Evolutionary conservation across 305 asterid species (phyloP).

Genomic region (Rubia tinctorum): DNA sequence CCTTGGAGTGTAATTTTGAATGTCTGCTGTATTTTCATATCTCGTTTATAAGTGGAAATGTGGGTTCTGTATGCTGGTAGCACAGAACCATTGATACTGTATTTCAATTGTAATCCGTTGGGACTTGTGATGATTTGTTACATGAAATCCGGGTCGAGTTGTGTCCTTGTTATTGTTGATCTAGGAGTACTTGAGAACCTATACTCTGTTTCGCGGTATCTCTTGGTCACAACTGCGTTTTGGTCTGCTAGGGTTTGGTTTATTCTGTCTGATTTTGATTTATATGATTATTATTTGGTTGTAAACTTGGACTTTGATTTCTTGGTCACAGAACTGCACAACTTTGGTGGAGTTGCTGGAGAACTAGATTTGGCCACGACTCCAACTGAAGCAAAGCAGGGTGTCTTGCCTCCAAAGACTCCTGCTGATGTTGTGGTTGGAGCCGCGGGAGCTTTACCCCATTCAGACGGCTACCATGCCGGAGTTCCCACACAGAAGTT

Average conservation of each 20-base stretch:
- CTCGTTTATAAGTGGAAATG: neutral
- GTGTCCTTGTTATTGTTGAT: neutral
- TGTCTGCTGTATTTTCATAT: neutral
- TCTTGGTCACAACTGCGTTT: too few relatives aligned
- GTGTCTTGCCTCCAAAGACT: constrained; percentile 30
- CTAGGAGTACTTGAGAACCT: neutral
- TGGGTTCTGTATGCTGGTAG: neutral
- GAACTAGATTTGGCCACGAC: constrained; percentile 49
- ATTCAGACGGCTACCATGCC: constrained; percentile 48
- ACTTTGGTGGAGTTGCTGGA: constrained; percentile 53
- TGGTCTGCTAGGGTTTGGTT: neutral
- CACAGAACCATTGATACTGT: neutral
- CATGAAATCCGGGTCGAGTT: neutral
- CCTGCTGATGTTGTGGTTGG: constrained; percentile 32
- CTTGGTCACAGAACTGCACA: constrained; percentile 54
- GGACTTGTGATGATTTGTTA: neutral
- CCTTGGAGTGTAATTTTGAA: neutral
- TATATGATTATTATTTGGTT: neutral
- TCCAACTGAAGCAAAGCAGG: constrained; percentile 47
- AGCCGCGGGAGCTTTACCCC: constrained; percentile 37
- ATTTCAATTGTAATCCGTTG: neutral
- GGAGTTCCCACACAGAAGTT: constrained; percentile 58
- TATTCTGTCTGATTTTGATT: neutral
- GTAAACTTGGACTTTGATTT: neutral
- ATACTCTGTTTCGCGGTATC: neutral